Conservation (phyloP, 2,329 filamentous ascomycete species). For the Colletotrichum liriopes region DNA sequence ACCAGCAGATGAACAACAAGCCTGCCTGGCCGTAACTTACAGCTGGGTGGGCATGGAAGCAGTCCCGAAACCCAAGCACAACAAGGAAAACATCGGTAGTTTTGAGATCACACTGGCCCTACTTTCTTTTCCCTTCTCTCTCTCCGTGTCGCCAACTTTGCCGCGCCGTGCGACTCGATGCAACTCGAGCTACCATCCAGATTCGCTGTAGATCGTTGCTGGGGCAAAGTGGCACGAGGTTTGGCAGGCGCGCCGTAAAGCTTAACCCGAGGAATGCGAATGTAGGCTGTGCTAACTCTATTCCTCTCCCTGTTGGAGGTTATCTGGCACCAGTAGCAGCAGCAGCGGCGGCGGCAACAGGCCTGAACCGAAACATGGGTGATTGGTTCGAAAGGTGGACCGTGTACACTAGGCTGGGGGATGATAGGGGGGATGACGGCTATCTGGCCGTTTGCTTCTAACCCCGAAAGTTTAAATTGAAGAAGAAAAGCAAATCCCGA, state of each 20-base stretch:
- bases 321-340: not conserved
- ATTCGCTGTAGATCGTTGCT: slow-evolving; percentile 24
- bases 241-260: slow-evolving; percentile 29
- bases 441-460: slow-evolving; percentile 27
- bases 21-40: not conserved
- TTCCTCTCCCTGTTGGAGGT: not conserved
- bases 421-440: slow-evolving; percentile 5
- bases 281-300: slow-evolving; percentile 25
- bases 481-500: slow-evolving; percentile 30
- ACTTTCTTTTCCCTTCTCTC: not conserved
- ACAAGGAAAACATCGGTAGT: not conserved
- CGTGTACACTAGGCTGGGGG: not conserved
- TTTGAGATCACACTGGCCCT: not conserved
- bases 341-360: not conserved
- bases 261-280: slow-evolving; percentile 12
- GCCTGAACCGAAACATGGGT: slow-evolving; percentile 19
- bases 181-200: slow-evolving; percentile 12
- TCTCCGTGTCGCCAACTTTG: not conserved
- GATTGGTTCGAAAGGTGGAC: slow-evolving; percentile 4
- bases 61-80: not conserved
- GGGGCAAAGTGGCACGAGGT: slow-evolving; percentile 6
- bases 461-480: slow-evolving; percentile 29
- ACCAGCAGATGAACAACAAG: slow-evolving; percentile 1
- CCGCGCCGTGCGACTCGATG: not conserved
- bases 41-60: not conserved